Conservation (phyloP, 2,329 filamentous ascomycete genomes). For the Daldinia sp. region DNA sequence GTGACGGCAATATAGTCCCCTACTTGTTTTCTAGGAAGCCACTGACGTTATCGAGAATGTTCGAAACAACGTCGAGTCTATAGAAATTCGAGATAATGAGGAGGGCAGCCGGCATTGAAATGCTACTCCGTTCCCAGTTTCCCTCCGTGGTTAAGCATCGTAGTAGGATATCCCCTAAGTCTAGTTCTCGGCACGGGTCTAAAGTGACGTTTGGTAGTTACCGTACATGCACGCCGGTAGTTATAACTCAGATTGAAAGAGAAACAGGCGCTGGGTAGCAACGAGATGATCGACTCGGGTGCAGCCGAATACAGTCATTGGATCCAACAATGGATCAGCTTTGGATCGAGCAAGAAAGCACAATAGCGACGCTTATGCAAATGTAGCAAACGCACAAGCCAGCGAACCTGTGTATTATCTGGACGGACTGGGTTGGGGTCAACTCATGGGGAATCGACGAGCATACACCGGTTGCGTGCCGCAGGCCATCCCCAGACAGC, state of each 20-base stretch:
- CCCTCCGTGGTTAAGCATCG: conserved; percentile 21
- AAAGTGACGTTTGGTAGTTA: conserved; percentile 33
- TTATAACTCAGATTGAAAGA: conserved; percentile 31
- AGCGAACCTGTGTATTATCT: conserved; percentile 19
- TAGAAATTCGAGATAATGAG: conserved; percentile 20
- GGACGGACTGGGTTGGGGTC: conserved; percentile 30
- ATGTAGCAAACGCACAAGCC: conserved; percentile 10
- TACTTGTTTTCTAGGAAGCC: conserved; percentile 25
- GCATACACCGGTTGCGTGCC: conserved; percentile 26
- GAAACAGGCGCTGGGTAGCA: conserved; percentile 23
- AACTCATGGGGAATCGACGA: conserved; percentile 21
- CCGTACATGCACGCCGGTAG: conserved; percentile 31
- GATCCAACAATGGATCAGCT: conserved; percentile 33
- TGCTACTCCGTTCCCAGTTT: conserved; percentile 29
- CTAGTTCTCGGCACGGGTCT: conserved; percentile 26
- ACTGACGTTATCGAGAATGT: conserved; percentile 32
- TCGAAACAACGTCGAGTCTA: conserved; percentile 11
- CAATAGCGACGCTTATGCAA: conserved; percentile 22
- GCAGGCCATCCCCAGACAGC: conserved; percentile 22
- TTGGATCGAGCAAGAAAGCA: conserved; percentile 31
- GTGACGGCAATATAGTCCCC: conserved; percentile 21
- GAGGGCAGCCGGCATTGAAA: conserved; percentile 18
- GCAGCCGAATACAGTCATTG: conserved; percentile 38
- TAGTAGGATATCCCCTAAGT: conserved; percentile 21
- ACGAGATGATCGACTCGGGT: conserved; percentile 39